These are phyloP conservation scores for Geoglossum cookeanum DNA, from an alignment of 2,329 filamentous ascomycete species.

Conservation along the genomic window DNA sequence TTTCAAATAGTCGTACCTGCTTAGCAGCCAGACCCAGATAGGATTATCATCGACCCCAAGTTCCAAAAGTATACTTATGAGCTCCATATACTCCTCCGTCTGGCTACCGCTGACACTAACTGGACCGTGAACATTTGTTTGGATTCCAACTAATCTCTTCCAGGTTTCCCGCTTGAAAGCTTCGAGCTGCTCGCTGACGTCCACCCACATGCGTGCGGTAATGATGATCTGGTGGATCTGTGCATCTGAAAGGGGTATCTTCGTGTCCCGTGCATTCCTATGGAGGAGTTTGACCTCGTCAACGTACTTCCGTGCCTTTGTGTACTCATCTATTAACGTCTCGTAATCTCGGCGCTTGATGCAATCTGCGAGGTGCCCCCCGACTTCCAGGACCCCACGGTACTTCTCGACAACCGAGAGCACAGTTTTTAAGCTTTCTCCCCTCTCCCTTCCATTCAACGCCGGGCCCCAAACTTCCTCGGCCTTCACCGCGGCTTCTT, in stretches of 20 bases:
- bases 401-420: constrained; percentile 59
- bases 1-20: constrained; percentile 75
- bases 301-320: constrained; percentile 60
- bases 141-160: constrained; percentile 55
- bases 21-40: constrained; percentile 89
- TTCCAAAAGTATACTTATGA: constrained; percentile 78
- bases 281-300: constrained; percentile 58
- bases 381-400: constrained; percentile 65
- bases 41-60: constrained; percentile 89
- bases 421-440: constrained; percentile 66
- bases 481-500: constrained; percentile 82
- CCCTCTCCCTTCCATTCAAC: constrained; percentile 74
- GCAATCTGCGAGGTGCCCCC: constrained; percentile 55
- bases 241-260: constrained; percentile 46
- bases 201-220: constrained; percentile 85
- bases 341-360: constrained; percentile 89
- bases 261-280: constrained; percentile 31
- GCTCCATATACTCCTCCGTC: constrained; percentile 72
- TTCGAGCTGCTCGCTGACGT: constrained; percentile 74
- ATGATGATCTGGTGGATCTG: constrained; percentile 76
- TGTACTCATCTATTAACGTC: constrained; percentile 68
- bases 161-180: constrained; percentile 78
- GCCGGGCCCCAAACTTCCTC: constrained; percentile 97
- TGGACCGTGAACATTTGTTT: constrained; percentile 33
- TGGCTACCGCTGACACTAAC: constrained; percentile 29